Evolutionary conservation across 2,329 filamentous ascomycete species (phyloP), one percentile per base, ranked within the genome.

Genomic region (Monosporascus sp.): DNA sequence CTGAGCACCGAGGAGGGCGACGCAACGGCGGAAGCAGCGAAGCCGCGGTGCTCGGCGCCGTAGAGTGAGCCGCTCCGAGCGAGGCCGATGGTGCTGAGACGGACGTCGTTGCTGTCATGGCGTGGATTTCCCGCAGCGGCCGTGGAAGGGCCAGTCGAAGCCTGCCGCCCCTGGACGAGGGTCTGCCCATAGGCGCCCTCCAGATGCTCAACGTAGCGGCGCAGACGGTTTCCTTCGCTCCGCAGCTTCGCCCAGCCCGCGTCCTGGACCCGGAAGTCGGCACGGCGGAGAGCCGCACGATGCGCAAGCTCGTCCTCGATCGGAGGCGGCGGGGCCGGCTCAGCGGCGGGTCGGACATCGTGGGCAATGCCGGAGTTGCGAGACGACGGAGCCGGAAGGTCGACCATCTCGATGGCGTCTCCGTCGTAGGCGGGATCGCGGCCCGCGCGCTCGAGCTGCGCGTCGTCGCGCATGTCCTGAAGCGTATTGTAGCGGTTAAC

Each of bases 241-340:
- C 4, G 14, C 17, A 51, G 35, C 9, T 38, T 38, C 22, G 14
- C 26, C 49, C 49, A 51, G 14, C 24, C 49, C 24, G 41, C 26
- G 31, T 46, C 18, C 14, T 46, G 49, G 1, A n/a, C 31, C 14
- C 22, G 15, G 17, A n/a, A 26, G n/a, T 51, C 49, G 6, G 49
- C 45, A 7, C 26, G 41, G 11, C 9, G 40, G 24, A 45, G 38
- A 6, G 37, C 49, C 7, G 41, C 41, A 15, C 41, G 49, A 41
- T 45, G 49, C 17, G 49, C 40, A 7, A 45, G 6, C 26, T 51
- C 49, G 40, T 51, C 49, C 20, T 45, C 22, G 22, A 51, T 46
- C 9, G 40, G 26, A 3, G 49, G 38, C 26, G 46, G 20, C 31
- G 31, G 31, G 11, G 31, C 31, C 31, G 31, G 31, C 31, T 14